phyloP scores from a whole-genome alignment of 2,329 filamentous ascomycete species.

The Phoma sp. region DNA sequence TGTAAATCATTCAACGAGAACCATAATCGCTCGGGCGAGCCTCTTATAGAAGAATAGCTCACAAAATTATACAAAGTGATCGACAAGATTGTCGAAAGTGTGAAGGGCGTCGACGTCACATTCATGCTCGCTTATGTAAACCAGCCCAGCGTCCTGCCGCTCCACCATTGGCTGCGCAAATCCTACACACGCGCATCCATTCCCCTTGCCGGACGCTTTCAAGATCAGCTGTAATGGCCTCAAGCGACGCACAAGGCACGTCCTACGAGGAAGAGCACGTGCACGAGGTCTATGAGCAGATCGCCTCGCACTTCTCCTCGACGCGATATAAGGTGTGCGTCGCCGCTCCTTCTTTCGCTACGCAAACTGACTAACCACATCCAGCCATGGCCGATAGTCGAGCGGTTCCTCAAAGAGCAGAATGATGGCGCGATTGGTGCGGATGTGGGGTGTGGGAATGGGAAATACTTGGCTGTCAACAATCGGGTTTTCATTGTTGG shows the following conservation, averaged over 20 bases:
- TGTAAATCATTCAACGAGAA: too few relatives aligned
- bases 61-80: too few relatives aligned
- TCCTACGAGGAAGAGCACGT: constrained; percentile 86
- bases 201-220: background rate
- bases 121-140: too few relatives aligned
- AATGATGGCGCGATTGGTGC: constrained; percentile 77
- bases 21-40: too few relatives aligned
- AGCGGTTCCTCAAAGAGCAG: constrained; percentile 73
- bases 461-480: constrained; percentile 89
- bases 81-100: too few relatives aligned
- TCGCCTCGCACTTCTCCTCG: constrained; percentile 82
- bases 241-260: constrained; percentile 48
- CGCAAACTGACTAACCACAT: constrained; percentile 24
- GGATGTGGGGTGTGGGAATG: constrained; percentile 95
- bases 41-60: too few relatives aligned
- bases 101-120: too few relatives aligned
- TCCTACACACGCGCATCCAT: constrained; percentile 1
- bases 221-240: constrained; percentile 22
- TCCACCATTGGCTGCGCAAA: constrained; percentile 17
- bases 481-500: constrained; percentile 77
- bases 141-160: background rate
- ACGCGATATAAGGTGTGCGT: constrained; percentile 71
- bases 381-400: constrained; percentile 89
- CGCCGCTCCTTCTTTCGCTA: constrained; percentile 12
- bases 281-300: constrained; percentile 88